Base-by-base conservation (phyloP, 1,284 basidiomycete genomes). In the Mycena citricolor region DNA sequence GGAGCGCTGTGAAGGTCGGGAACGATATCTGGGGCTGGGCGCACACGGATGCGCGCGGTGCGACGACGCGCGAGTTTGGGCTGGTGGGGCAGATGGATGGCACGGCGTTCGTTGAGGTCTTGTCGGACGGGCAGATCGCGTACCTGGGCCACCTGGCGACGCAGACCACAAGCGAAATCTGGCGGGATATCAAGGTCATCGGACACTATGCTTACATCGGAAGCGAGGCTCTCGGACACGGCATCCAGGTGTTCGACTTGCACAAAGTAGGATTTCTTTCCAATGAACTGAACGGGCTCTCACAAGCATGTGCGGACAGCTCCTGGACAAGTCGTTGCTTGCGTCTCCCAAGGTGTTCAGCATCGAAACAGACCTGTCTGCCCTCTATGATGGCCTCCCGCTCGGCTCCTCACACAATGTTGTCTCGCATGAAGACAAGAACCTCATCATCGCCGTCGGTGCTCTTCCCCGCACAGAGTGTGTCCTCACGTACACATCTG, bases 21-120 rank as follows among this genome's bases (percentile, higher is more conserved):
- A 52, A 49, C 36, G 51, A 52, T 22, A 39, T 52, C 25, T 52
- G 51, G 51, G 51, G 51, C 11, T 52, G 51, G 51, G 39, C 46
- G 16, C 43, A 52, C 29, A 45, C 46, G 14, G 32, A 38, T 26
- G 24, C 22, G 13, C 36, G 16, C 7, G 50, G 45, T 3, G 26
- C 24, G 8, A 44, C 42, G 10, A 16, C 42, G 10, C 14, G 50
- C 14, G 50, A 52, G 39, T 52, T 52, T 37, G 50, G 42, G 4
- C 44, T 52, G 19, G 31, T 52, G 13, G 50, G 24, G 4, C 51
- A 52, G 42, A 49, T 45, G 43, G 51, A 52, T 32, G 51, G 51
- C 14, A 52, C 51, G 3, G 51, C 51, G 4, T 52, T 52, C 17
- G 51, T 49, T 12, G 51, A 52, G 37, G 43, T 52, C 4, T 40